Conservation (phyloP, 257 asterid species). For the Solanum rostratum region DNA sequence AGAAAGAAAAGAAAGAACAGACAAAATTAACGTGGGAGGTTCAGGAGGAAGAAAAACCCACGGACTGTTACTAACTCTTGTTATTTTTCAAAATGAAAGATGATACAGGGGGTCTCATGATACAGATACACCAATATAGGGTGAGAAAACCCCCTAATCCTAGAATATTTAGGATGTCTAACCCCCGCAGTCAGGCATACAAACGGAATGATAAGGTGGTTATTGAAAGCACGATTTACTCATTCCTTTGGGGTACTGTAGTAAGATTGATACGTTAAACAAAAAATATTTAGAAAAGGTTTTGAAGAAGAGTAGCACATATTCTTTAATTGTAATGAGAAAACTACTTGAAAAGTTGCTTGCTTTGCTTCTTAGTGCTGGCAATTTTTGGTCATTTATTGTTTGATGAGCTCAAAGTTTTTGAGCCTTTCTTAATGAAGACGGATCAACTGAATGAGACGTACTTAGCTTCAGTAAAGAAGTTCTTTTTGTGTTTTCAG, state of each 20-base stretch:
- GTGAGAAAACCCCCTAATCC: background rate
- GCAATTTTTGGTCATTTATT: background rate
- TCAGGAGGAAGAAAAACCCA: background rate
- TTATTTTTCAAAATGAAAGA: background rate
- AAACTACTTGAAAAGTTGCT: background rate
- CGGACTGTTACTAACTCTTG: background rate
- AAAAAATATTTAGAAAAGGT: background rate
- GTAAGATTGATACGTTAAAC: background rate
- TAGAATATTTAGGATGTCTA: background rate
- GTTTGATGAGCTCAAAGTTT: background rate
- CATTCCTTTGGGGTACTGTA: background rate
- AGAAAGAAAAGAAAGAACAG: background rate
- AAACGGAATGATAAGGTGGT: background rate
- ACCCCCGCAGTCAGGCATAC: background rate
- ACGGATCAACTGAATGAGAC: background rate
- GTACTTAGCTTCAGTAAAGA: background rate
- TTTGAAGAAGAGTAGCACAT: background rate
- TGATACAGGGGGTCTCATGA: too few species aligned
- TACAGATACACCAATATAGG: background rate
- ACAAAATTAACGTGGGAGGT: too few species aligned
- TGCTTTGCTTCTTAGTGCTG: background rate
- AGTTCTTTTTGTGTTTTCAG: conserved; percentile 28
- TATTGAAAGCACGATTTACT: background rate
- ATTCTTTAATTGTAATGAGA: background rate
- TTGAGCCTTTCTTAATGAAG: background rate